Base-by-base conservation (phyloP, 2,329 filamentous ascomycete genomes). In the Botrytis tulipae region DNA sequence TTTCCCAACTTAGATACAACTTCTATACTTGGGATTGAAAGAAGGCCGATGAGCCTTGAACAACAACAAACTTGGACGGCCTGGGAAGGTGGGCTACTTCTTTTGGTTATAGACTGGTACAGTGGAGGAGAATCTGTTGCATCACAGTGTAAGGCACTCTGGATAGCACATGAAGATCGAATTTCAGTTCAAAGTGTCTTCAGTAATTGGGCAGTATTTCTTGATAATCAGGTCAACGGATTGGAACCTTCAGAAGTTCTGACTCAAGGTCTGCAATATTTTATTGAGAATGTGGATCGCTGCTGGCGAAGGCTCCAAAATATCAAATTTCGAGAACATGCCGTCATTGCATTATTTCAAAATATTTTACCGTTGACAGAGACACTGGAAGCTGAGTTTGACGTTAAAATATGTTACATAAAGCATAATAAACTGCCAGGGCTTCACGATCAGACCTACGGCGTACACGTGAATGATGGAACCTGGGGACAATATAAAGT, bases 1-100 rank as follows among this genome's bases (percentile, higher is more conserved):
- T 51, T 25, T 51, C 46, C 46, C 12, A 14, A 51, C 4, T 25
- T 14, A 14, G 22, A 25, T 14, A 6, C 10, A 12, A 25, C 22
- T 25, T 51, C 22, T 12, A 51, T 14, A 3, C 8, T 25, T 48
- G 12, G 3, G 46, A 51, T 4, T 51, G 46, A 25, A 14, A 12
- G 3, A 4, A 8, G 22, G 20, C 1, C 3, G 20, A 48, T 8
- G 44, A 1, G 2, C 8, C 1, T 0, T 25, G 1, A 8, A 10
- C 9, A 2, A 10, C 9, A 2, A 10, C 9, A 12, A 12, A 12
- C 9, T 1, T 60, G 20, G 32, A 25, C 32, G 22, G 0, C 20
- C 3, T 61, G 59, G 59, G 35, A 61, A 37, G 0, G 7, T 2
- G 35, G 32, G 16, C 32, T 61, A 25, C 22, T 61, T 8, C 59